Conservation (phyloP, 495 filamentous ascomycete genomes). For the Lindgomyces ingoldianus region DNA sequence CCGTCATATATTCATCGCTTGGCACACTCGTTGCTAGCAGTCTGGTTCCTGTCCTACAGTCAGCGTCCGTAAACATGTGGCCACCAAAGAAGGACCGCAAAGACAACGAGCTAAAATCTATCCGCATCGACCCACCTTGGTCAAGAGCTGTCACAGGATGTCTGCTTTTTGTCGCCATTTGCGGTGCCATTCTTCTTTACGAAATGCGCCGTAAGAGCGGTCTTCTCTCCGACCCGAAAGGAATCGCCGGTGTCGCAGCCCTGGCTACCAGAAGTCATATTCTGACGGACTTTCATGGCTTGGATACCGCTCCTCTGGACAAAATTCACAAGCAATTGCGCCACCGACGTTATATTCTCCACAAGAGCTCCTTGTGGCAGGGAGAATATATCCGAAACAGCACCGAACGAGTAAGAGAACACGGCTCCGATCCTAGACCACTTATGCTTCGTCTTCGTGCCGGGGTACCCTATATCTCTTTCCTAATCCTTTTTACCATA, state of each 20-base stretch:
- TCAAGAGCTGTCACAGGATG: conserved; percentile 59
- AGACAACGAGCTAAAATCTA: conserved; percentile 41
- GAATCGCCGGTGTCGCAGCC: conserved; percentile 71
- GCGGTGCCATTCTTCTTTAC: conserved; percentile 57
- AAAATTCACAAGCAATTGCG: conserved; percentile 67
- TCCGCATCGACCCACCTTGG: conserved; percentile 59
- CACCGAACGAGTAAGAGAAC: conserved; percentile 46
- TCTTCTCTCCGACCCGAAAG: conserved; percentile 66
- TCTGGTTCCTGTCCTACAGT: conserved; percentile 62
- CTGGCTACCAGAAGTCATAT: conserved; percentile 74
- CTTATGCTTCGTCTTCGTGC: conserved; percentile 64
- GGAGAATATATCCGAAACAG: conserved; percentile 50
- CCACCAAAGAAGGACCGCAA: conserved; percentile 43
- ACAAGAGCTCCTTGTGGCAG: conserved; percentile 66
- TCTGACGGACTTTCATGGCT: conserved; percentile 70
- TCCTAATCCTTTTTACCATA: conserved; percentile 52
- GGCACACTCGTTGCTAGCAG: conserved; percentile 64
- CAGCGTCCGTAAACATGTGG: conserved; percentile 56
- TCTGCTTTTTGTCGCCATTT: conserved; percentile 55
- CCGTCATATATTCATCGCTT: conserved; percentile 63
- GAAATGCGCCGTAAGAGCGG: conserved; percentile 64
- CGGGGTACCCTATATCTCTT: conserved; percentile 60
- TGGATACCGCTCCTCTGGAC: conserved; percentile 65
- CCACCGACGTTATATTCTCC: conserved; percentile 64
- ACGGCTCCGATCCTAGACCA: conserved; percentile 49